Conservation (phyloP, 2,329 filamentous ascomycete species). For the Claviceps capensis region DNA sequence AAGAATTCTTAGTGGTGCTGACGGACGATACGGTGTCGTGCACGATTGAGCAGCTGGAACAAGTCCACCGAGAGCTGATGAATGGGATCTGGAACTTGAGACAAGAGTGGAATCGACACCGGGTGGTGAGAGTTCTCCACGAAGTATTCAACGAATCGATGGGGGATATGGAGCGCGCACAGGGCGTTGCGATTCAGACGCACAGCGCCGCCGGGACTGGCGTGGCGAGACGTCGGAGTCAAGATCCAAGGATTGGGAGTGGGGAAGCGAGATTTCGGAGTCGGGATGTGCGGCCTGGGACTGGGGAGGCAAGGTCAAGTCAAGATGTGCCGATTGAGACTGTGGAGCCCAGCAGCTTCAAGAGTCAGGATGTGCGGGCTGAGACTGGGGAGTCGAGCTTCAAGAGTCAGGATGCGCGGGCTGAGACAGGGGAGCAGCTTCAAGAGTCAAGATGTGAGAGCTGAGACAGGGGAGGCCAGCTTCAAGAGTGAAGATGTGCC, state of each 20-base stretch:
- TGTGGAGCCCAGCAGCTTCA: too few species aligned
- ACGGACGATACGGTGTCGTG: conserved; percentile 58
- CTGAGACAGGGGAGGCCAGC: too few species aligned
- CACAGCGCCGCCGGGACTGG: conserved; percentile 18
- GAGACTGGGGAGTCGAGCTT: too few species aligned
- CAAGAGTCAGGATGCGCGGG: too few species aligned
- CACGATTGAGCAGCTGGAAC: conserved; percentile 87
- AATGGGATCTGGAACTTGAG: conserved; percentile 72
- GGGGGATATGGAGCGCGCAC: conserved; percentile 47
- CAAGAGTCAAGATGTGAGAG: too few species aligned
- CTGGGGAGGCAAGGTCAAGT: too few species aligned
- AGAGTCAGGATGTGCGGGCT: too few species aligned
- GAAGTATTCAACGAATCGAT: conserved; percentile 66
- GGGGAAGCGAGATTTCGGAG: not conserved
- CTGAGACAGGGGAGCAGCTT: too few species aligned
- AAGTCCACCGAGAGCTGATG: conserved; percentile 85
- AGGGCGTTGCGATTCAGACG: conserved; percentile 30
- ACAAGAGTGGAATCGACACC: conserved; percentile 70
- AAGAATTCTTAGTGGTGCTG: conserved; percentile 47
- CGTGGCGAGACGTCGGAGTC: not conserved
- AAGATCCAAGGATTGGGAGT: not conserved
- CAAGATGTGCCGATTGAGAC: too few species aligned
- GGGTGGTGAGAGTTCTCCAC: conserved; percentile 50
- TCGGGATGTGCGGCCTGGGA: too few species aligned
- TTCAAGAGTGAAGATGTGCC: too few species aligned